Base-by-base conservation (phyloP, 2,329 filamentous ascomycete genomes). In the Fusarium gaditjirri region DNA sequence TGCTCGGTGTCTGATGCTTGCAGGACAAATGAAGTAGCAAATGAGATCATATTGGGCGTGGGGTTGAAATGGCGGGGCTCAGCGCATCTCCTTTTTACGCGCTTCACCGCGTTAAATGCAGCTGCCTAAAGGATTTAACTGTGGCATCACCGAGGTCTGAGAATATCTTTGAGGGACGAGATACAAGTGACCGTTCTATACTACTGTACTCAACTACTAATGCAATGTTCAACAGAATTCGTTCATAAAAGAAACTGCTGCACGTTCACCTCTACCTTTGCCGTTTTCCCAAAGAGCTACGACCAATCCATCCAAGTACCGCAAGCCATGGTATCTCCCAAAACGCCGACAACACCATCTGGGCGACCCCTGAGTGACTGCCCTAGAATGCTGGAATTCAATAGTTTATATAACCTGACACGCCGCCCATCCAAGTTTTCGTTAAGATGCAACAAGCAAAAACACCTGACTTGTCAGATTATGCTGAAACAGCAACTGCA, bases 401-500 rank as follows among this genome's bases (percentile, higher is more conserved):
- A 78, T 79, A 80, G 68, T 78, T 76, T 80, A 81, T 76, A 81
- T 73, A 69, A 75, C 72, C 76, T 75, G 73, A 74, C 75, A 75
- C 69, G 71, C 68, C 67, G 56, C 70, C 69, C 56, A 58, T 74
- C 66, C 68, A 68, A 72, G 65, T 71, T 64, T 72, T 75, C 71
- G 65, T 77, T 70, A 75, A 63, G 67, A 73, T 69, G 60, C 61
- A 72, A 63, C 60, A 53, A 69, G 65, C 43, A 74, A 50, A 65
- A 58, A 47, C 60, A 47, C 42, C 41, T 29, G 57, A 47, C 54
- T 53, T 46, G 52, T 62, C 58, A 55, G 61, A 65, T 78, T 67
- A 84, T 49, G 83, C 83, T 58, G 80, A 82, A 35, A 84, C 82
- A 41, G 82, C 77, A 39, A 84, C 82, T 8, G 77, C 73, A 25